These are phyloP conservation scores for Colletotrichum sp. DNA, from an alignment of 2,329 filamentous ascomycete genomes.

Conservation along the genomic window DNA sequence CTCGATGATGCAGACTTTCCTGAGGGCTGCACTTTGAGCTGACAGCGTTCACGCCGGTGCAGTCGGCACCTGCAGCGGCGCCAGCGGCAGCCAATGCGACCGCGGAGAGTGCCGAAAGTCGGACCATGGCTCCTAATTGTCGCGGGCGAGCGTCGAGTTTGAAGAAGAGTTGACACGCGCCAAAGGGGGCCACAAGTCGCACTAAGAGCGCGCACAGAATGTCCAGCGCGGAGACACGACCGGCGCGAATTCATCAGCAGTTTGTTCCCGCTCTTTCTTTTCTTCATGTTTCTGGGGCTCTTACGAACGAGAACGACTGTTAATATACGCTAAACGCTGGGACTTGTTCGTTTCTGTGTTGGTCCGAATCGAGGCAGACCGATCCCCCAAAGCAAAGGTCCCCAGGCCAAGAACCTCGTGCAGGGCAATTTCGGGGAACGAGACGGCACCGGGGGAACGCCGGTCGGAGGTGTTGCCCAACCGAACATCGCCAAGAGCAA, in stretches of 20 bases:
- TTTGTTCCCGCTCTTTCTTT: not conserved
- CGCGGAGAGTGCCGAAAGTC: not conserved
- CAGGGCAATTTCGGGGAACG: not conserved
- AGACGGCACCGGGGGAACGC: not conserved
- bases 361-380: not conserved
- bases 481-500: not conserved
- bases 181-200: not conserved
- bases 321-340: conserved; percentile 14
- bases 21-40: conserved; percentile 1
- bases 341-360: not conserved
- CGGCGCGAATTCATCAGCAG: not conserved
- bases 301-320: not conserved
- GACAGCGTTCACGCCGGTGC: conserved; percentile 10
- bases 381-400: not conserved
- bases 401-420: not conserved
- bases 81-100: not conserved
- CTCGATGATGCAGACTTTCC: conserved; percentile 21
- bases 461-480: conserved; percentile 4
- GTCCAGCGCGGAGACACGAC: not conserved
- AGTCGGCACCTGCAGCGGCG: not conserved
- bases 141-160: not conserved
- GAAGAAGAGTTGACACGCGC: not conserved
- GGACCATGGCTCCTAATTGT: not conserved
- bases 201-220: not conserved
- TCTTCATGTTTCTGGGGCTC: not conserved